A percentile compares a stretch with the other conserved stretches of the same genome.
Conservation (phyloP, 2,329 filamentous ascomycete genomes). For the Stachybotrys echinatus region DNA sequence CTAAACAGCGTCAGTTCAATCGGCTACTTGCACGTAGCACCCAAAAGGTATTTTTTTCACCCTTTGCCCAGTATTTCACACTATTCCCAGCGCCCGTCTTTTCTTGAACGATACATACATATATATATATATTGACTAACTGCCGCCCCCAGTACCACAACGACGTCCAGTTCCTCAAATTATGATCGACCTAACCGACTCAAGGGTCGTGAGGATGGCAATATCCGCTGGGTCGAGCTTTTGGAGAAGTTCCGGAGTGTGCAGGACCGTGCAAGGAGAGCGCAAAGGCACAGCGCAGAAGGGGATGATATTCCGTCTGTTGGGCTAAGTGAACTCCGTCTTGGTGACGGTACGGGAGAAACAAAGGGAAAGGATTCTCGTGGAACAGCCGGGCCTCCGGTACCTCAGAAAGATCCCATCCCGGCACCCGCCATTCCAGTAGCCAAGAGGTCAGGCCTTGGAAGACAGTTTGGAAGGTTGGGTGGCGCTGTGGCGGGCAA, state of each 20-base stretch:
- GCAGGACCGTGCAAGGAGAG: conserved; percentile 76
- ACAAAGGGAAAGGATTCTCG: conserved; percentile 37
- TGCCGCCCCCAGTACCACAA: conserved; percentile 29
- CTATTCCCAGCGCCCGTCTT: too few relatives aligned
- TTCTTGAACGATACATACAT: too few relatives aligned
- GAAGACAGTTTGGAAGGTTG: conserved; percentile 64
- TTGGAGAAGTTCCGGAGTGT: conserved; percentile 91
- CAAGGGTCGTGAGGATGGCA: conserved; percentile 75
- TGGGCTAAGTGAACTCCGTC: conserved; percentile 35
- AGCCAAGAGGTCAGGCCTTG: conserved; percentile 58
- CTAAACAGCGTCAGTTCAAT: conserved; percentile 97
- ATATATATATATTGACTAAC: not conserved
- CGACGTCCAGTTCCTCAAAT: conserved; percentile 44
- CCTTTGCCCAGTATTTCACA: not conserved
- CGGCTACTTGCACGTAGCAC: conserved; percentile 83
- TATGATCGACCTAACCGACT: conserved; percentile 74
- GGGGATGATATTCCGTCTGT: conserved; percentile 41
- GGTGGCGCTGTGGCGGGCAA: conserved; percentile 66
- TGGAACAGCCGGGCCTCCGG: conserved; percentile 15
- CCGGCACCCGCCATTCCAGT: conserved; percentile 35
- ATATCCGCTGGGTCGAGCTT: conserved; percentile 86
- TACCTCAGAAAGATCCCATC: conserved; percentile 1
- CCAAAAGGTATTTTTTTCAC: conserved; percentile 55
- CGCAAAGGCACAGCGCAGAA: conserved; percentile 54
- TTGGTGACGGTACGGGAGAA: conserved; percentile 33